Evolutionary conservation across 169 alveolate genomes (phyloP).

Genomic region (Condylostoma magnum): DNA sequence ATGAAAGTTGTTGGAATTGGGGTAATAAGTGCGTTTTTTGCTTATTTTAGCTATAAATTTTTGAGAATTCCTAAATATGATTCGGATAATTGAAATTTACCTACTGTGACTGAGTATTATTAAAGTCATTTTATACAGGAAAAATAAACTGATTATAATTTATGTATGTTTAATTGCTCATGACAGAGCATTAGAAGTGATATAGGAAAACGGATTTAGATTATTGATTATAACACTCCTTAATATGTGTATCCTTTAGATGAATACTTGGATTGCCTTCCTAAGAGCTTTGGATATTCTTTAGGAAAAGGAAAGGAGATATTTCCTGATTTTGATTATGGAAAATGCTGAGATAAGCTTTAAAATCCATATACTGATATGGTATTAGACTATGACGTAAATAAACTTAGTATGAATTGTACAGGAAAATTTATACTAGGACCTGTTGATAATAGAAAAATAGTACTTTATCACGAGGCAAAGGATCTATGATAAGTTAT

Average conservation of each 20-base stretch:
- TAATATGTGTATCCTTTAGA: neutral
- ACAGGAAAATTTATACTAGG: neutral
- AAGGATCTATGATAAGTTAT: slow-evolving; percentile 6
- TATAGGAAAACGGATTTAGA: too few species aligned
- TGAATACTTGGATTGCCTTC: neutral
- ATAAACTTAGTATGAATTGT: slow-evolving; percentile 1
- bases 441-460: neutral
- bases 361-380: neutral
- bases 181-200: too few species aligned
- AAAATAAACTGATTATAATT: too few species aligned
- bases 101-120: too few species aligned
- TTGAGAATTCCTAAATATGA: too few species aligned
- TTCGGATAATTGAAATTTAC: too few species aligned
- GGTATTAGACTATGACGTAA: neutral
- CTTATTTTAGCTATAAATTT: too few species aligned
- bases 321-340: slow-evolving; percentile 1
- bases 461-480: neutral
- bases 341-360: neutral
- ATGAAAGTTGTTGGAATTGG: too few species aligned
- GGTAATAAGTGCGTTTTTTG: too few species aligned
- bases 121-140: too few species aligned
- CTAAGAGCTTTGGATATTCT: slow-evolving; percentile 18
- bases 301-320: slow-evolving; percentile 10
- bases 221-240: neutral
- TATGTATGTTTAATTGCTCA: too few species aligned